These are phyloP conservation scores for Backusella macrospora DNA, from an alignment of 192 early-diverging fungal genomes.

Conservation along the genomic window DNA sequence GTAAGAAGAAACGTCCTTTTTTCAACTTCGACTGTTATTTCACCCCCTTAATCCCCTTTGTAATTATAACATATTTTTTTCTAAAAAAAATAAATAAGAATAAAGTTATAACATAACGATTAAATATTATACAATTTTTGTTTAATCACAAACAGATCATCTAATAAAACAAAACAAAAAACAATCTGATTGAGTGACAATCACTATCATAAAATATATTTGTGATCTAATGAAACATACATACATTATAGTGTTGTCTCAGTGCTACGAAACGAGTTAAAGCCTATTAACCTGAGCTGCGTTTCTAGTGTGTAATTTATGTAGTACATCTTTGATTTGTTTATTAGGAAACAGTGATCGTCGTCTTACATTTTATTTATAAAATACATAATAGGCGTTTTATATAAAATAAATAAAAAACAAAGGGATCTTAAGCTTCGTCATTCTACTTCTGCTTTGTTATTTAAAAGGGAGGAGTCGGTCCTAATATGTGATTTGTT, in stretches of 20 bases:
- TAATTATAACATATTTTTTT: neutral
- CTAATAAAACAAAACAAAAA: neutral
- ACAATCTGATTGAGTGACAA: neutral
- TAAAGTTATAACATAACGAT: neutral
- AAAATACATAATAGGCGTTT: neutral
- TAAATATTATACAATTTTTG: neutral
- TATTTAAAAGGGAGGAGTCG: neutral
- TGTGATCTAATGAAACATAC: too few relatives aligned
- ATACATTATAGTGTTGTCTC: too few relatives aligned
- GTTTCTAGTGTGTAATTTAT: neutral
- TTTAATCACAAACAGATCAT: neutral
- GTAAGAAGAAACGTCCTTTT: neutral
- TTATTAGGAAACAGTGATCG: neutral
- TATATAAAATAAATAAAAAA: neutral
- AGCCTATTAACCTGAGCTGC: neutral
- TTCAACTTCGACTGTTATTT: slow-evolving; percentile 11
- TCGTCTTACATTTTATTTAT: neutral
- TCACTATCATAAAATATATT: too few relatives aligned
- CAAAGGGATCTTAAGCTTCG: neutral
- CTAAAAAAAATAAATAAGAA: neutral
- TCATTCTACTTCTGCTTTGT: neutral
- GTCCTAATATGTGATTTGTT: neutral
- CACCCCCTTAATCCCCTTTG: neutral
- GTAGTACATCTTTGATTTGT: neutral
- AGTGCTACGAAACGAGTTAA: too few relatives aligned